Conservation (phyloP, 2,329 filamentous ascomycete species). For the Pestalotiopsis sp. region DNA sequence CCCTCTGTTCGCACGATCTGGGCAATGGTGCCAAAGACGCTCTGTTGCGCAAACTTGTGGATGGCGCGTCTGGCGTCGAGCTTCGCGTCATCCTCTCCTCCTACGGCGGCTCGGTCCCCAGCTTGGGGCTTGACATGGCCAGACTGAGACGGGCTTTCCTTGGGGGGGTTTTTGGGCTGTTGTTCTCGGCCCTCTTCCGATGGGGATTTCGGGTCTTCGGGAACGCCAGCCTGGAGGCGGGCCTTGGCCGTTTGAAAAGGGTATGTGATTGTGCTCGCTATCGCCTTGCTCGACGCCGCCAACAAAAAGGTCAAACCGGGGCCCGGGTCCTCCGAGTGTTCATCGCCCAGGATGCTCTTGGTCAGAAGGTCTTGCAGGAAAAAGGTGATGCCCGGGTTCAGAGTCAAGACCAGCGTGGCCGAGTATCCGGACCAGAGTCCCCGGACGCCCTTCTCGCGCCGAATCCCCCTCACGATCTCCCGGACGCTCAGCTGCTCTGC, state of each 20-base stretch:
- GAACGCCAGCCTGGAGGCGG: slow-evolving; percentile 65
- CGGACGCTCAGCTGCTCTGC: slow-evolving; percentile 42
- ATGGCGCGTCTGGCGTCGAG: slow-evolving; percentile 27
- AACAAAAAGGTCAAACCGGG: slow-evolving; percentile 44
- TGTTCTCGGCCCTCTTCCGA: slow-evolving; percentile 31
- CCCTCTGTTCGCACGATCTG: slow-evolving; percentile 67
- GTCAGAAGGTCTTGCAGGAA: slow-evolving; percentile 77
- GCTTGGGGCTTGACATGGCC: background rate
- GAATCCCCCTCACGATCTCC: slow-evolving; percentile 67
- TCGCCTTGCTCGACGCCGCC: slow-evolving; percentile 77
- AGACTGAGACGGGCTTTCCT: background rate
- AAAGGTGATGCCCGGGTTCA: slow-evolving; percentile 88
- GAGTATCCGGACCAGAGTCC: slow-evolving; percentile 92
- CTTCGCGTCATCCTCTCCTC: slow-evolving; percentile 31
- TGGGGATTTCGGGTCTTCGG: slow-evolving; percentile 32
- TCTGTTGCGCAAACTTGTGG: slow-evolving; percentile 38
- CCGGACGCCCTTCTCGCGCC: slow-evolving; percentile 67
- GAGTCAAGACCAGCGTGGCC: slow-evolving; percentile 75
- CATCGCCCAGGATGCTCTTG: slow-evolving; percentile 55
- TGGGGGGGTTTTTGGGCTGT: slow-evolving; percentile 14
- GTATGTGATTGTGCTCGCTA: slow-evolving; percentile 78
- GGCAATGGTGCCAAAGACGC: slow-evolving; percentile 66
- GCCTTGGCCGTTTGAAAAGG: slow-evolving; percentile 87
- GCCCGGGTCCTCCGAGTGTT: slow-evolving; percentile 35
- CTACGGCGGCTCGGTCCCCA: slow-evolving; percentile 23